Evolutionary conservation across 495 filamentous ascomycete genomes (phyloP), one percentile per base, ranked within the genome.

Genomic region (Talaromyces ruber): DNA sequence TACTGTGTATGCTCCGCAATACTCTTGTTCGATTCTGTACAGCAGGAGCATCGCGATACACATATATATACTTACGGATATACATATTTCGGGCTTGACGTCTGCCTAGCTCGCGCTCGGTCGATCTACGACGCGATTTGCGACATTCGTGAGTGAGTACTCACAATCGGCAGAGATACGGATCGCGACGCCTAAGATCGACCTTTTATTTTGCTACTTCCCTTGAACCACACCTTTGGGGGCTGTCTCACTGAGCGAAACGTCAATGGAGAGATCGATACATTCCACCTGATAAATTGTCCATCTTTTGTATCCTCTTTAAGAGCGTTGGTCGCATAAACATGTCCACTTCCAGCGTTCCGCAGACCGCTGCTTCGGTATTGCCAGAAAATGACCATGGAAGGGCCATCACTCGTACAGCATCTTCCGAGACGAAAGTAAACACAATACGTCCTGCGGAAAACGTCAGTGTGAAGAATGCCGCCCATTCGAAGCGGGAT

Each of bases 371-470:
- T 16, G 9, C 59, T 22, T 51, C 59, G 37, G 59, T 60, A 16
- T 16, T 60, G 39, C 25, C 16, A 11, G 6, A 50, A 89, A 76
- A 22, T 89, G 71, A 8, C 39, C 14, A 32, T 58, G 16, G n/a
- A 6, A 9, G 18, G 18, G 2, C 18, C 8, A 22, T n/a, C 28
- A 25, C 8, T 25, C 54, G 21, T 24, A 26, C 51, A 28, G n/a
- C 51, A 14, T 22, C 51, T 7, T 16, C 11, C 26, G 51, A 54
- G 22, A 14, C 51, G 51, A 54, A 54, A 54, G 26, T n/a, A n/a
- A 55, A 30, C 22, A 37, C 25, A 18, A 18, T 47, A 47, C 6
- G 18, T 6, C 43, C 51, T 24, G 51, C 51, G 3, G 22, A 54
- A 4, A 54, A 54, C 9, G 26, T 54, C 24, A 54, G 26, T 26